phyloP scores from a whole-genome alignment of 1,284 basidiomycete species.

The Trametes polyzona region DNA sequence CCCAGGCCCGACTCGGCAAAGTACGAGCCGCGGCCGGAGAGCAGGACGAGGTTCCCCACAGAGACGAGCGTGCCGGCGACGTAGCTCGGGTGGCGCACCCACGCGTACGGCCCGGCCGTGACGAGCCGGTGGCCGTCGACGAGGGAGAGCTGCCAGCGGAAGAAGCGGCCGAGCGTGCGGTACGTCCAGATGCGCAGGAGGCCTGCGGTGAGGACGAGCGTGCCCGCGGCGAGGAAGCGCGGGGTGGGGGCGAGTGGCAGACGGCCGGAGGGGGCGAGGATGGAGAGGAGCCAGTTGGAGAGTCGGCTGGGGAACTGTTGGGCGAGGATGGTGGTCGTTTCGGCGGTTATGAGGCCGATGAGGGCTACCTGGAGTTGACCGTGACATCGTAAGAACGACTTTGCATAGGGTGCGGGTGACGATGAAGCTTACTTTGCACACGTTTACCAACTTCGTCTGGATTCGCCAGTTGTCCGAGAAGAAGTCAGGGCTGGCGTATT shows the following conservation, averaged over 20 bases:
- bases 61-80: not conserved
- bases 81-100: constrained; percentile 14
- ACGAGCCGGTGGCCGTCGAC: constrained; percentile 6
- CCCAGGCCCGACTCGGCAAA: constrained; percentile 1
- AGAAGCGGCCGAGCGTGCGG: constrained; percentile 9
- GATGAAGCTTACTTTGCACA: not conserved
- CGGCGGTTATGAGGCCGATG: constrained; percentile 4
- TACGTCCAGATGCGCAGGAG: constrained; percentile 2
- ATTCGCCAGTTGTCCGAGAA: not conserved
- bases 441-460: not conserved
- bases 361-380: not conserved
- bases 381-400: not conserved
- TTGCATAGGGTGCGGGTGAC: not conserved
- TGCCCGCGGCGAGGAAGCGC: constrained; percentile 1
- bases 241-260: not conserved
- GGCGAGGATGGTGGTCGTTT: constrained; percentile 3
- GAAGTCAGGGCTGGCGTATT: not conserved
- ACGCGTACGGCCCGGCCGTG: constrained; percentile 11
- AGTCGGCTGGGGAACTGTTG: not conserved
- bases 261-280: not conserved
- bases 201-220: not conserved
- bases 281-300: not conserved
- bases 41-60: constrained; percentile 4
- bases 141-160: constrained; percentile 8
- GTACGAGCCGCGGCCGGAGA: constrained; percentile 1